Evolutionary conservation across 75 land plant genomes (phyloP).

Genomic region (Isoetes taiwanensis): DNA sequence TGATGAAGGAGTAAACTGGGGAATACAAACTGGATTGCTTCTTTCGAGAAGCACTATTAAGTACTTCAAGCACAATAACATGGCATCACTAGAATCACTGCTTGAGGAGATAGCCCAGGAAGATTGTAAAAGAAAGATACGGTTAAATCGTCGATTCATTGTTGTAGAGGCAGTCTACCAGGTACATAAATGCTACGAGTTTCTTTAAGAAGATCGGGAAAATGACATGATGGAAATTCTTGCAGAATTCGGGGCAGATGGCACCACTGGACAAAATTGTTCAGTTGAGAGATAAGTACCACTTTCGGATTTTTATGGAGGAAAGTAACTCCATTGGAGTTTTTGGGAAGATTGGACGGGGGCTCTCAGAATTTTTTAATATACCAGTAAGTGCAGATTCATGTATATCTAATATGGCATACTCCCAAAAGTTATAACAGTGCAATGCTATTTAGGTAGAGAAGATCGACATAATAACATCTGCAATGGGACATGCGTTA

Average conservation of each 20-base stretch:
- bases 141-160: constrained; percentile 70
- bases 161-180: constrained; percentile 95
- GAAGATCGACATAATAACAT: constrained; percentile 82
- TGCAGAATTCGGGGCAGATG: constrained; percentile 92
- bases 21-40: constrained; percentile 84
- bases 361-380: constrained; percentile 60
- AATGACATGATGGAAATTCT: not conserved
- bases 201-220: not conserved
- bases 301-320: constrained; percentile 68
- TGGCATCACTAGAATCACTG: constrained; percentile 42
- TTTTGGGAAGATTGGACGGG: constrained; percentile 79
- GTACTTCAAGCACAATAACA: constrained; percentile 91
- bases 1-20: constrained; percentile 98
- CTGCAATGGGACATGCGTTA: constrained; percentile 87
- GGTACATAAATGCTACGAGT: constrained; percentile 20
- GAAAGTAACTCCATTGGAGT: constrained; percentile 96
- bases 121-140: constrained; percentile 52
- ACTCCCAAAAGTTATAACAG: not conserved
- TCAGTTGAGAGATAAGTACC: constrained; percentile 73
- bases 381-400: too few species aligned
- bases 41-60: constrained; percentile 83
- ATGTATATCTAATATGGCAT: too few species aligned
- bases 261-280: constrained; percentile 78
- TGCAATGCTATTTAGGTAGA: constrained; percentile 50
- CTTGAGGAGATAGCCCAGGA: constrained; percentile 48